phyloP scores from a whole-genome alignment of 208 protist species.

The Naegleria gruberi region DNA sequence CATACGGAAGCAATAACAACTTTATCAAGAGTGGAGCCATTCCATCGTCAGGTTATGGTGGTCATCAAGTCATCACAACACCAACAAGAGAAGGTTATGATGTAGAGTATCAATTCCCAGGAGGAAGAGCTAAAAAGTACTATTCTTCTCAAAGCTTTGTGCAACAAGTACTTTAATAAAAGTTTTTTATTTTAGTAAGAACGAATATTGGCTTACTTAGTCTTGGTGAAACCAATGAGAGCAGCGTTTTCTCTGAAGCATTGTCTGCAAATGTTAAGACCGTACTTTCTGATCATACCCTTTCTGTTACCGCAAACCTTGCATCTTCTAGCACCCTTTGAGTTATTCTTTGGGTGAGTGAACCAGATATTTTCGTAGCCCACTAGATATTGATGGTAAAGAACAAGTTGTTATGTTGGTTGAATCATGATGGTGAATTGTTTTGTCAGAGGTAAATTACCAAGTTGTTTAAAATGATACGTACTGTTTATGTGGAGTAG shows the following conservation, averaged over 20 bases:
- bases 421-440: not conserved
- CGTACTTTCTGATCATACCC: slow-evolving; percentile 85
- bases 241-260: slow-evolving; percentile 66
- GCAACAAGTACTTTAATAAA: not conserved
- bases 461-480: not conserved
- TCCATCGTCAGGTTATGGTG: not conserved
- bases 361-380: slow-evolving; percentile 80
- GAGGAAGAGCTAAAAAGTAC: not conserved
- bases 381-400: slow-evolving; percentile 56
- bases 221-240: slow-evolving; percentile 1
- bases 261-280: slow-evolving; percentile 81
- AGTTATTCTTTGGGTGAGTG: slow-evolving; percentile 78
- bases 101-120: not conserved
- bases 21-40: not conserved
- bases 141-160: not conserved
- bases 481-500: not conserved
- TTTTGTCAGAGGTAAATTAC: not conserved
- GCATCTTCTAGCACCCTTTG: slow-evolving; percentile 72
- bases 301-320: slow-evolving; percentile 80
- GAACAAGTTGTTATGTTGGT: not conserved
- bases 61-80: not conserved
- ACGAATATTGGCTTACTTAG: not conserved
- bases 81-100: not conserved
- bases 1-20: not conserved
- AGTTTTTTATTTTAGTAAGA: not conserved